Conservation (phyloP, 2,329 filamentous ascomycete genomes). For the Magnaporthiopsis incrustans region DNA sequence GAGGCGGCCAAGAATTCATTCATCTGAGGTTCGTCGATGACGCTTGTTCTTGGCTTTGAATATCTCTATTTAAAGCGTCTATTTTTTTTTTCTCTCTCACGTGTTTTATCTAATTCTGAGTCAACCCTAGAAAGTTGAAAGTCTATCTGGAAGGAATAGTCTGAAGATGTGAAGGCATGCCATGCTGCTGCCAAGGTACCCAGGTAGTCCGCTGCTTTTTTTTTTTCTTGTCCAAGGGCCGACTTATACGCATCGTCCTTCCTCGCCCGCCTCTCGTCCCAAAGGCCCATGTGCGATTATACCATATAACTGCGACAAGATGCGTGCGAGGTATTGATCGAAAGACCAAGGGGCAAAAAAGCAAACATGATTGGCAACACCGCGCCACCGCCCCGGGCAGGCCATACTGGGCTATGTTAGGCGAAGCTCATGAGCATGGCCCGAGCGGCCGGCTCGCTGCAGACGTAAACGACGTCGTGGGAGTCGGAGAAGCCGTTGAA, state of each 20-base stretch:
- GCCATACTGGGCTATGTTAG: neutral
- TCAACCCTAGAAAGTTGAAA: neutral
- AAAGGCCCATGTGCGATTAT: neutral
- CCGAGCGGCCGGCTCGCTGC: conserved; percentile 79
- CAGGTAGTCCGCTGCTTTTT: neutral
- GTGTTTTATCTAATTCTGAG: neutral
- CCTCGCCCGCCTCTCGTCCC: neutral
- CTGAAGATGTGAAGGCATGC: neutral
- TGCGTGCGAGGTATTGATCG: neutral
- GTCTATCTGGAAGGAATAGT: neutral
- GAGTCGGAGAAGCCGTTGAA: conserved; percentile 96
- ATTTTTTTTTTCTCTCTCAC: neutral
- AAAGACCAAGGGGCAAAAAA: neutral
- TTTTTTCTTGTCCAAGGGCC: neutral
- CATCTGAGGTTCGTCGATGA: neutral
- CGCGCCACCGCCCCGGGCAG: too few relatives aligned
- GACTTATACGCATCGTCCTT: neutral
- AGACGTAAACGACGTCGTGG: conserved; percentile 91
- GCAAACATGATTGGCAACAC: too few relatives aligned
- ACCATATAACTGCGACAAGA: neutral
- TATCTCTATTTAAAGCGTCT: neutral
- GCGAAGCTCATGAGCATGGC: conserved; percentile 31
- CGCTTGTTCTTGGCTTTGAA: neutral
- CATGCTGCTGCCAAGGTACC: neutral
- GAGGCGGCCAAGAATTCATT: neutral